Percentiles rank a stretch among this genome's conserved stretches.
These are phyloP conservation scores for Cyberlindnera bimundalis DNA, from an alignment of 805 yeast genomes.

Conservation along the genomic window DNA sequence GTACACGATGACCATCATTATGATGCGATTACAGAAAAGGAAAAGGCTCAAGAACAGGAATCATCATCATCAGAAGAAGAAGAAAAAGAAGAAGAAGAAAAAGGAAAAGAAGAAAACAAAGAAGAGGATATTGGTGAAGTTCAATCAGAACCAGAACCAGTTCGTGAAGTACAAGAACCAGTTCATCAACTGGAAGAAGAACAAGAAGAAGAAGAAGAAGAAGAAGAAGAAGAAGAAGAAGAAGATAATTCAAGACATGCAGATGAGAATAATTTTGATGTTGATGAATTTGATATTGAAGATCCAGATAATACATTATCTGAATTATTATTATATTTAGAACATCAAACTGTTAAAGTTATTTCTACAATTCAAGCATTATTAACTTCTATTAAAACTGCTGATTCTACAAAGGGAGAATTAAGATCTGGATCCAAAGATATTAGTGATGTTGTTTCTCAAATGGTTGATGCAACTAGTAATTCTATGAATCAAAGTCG, in stretches of 20 bases:
- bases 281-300: conserved; percentile 73
- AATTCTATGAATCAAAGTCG: conserved; percentile 86
- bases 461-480: conserved; percentile 88
- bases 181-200: no score
- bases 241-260: conserved; percentile 3
- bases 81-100: no score
- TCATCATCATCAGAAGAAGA: no score
- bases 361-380: conserved; percentile 85
- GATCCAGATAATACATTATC: conserved; percentile 87
- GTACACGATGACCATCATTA: no score
- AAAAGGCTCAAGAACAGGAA: no score
- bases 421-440: conserved; percentile 69
- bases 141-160: no score
- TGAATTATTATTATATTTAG: conserved; percentile 79
- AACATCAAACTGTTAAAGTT: conserved; percentile 90
- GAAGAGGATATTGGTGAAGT: no score
- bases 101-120: no score
- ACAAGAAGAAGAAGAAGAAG: not conserved
- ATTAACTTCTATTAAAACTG: conserved; percentile 70
- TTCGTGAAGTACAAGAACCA: not conserved
- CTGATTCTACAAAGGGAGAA: conserved; percentile 71
- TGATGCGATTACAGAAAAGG: no score
- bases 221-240: conserved; percentile 3
- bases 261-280: conserved; percentile 47
- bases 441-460: conserved; percentile 74